Evolutionary conservation across 768 basidiomycete species (phyloP).

Genomic region (Thelephora ganbajun): DNA sequence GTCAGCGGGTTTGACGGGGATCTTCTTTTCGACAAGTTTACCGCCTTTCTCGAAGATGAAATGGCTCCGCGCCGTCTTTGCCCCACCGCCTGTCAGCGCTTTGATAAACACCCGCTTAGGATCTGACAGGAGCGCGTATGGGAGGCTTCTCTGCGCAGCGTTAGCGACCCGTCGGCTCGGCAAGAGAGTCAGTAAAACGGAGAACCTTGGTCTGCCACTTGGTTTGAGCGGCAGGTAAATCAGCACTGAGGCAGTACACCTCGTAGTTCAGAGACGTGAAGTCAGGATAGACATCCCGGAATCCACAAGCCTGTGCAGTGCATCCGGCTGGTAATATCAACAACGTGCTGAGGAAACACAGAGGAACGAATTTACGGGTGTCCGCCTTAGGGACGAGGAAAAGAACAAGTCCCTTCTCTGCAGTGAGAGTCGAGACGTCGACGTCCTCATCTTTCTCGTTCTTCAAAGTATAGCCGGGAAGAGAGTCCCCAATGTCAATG

Average conservation of each 20-base stretch:
- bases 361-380: conserved; percentile 41
- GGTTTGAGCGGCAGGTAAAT: conserved; percentile 55
- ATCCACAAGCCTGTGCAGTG: conserved; percentile 87
- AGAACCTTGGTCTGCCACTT: conserved; percentile 82
- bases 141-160: conserved; percentile 57
- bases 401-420: conserved; percentile 64
- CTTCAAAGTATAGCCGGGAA: conserved; percentile 66
- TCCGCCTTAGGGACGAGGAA: conserved; percentile 81
- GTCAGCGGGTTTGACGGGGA: conserved; percentile 78
- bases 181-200: not conserved
- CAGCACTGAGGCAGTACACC: conserved; percentile 78
- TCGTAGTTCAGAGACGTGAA: conserved; percentile 53
- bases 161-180: not conserved
- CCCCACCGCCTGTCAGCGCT: conserved; percentile 63
- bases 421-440: conserved; percentile 46
- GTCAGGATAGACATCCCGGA: conserved; percentile 70
- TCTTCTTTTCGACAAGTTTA: conserved; percentile 69
- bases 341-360: not conserved
- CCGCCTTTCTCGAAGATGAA: conserved; percentile 91
- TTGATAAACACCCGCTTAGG: conserved; percentile 69
- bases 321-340: conserved; percentile 55
- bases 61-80: conserved; percentile 82
- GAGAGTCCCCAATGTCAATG: conserved; percentile 59
- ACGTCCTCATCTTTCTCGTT: conserved; percentile 78
- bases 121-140: conserved; percentile 81